A percentile compares a stretch with the other conserved stretches of the same genome.
Evolutionary conservation across 805 yeast species (phyloP).

Genomic region (Hanseniaspora occidentalis): DNA sequence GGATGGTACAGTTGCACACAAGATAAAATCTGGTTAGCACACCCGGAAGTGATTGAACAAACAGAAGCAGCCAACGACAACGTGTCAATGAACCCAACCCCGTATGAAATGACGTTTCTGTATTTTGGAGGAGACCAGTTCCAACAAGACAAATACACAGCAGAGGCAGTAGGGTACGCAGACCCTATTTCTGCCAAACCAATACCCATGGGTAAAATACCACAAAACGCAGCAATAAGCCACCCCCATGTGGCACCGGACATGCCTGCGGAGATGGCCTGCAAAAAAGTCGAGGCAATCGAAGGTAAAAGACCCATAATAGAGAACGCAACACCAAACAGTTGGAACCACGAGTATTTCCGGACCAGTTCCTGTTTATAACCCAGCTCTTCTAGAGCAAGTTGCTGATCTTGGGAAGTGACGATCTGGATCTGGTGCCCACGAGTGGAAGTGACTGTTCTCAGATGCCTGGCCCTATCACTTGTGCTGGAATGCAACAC

Average conservation of each 20-base stretch:
- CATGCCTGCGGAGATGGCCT: conserved; percentile 37
- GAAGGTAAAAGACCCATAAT: conserved; percentile 58
- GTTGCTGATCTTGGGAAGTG: conserved; percentile 11
- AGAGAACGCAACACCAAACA: conserved; percentile 55
- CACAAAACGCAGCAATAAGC: conserved; percentile 37
- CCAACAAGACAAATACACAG: conserved; percentile 50
- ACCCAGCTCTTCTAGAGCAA: conserved; percentile 31
- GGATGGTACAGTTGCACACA: conserved; percentile 28
- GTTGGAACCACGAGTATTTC: conserved; percentile 44
- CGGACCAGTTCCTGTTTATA: conserved; percentile 56
- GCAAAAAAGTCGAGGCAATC: conserved; percentile 32
- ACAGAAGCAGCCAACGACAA: conserved; percentile 50
- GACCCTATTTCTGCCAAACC: conserved; percentile 51
- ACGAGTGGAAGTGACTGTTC: conserved; percentile 10
- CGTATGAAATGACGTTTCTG: conserved; percentile 38
- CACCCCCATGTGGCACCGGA: conserved; percentile 55
- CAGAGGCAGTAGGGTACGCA: conserved; percentile 60
- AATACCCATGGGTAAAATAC: conserved; percentile 40
- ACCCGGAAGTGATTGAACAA: conserved; percentile 55
- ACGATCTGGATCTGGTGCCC: conserved; percentile 13
- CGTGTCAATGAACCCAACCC: conserved; percentile 56
- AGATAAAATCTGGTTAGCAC: conserved; percentile 42
- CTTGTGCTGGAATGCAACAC: too few species aligned
- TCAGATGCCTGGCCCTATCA: too few species aligned
- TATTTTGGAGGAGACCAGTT: conserved; percentile 43